Base-by-base conservation (phyloP, 1,139 yeast species). In the Scheffersomyces cryptocercus region DNA sequence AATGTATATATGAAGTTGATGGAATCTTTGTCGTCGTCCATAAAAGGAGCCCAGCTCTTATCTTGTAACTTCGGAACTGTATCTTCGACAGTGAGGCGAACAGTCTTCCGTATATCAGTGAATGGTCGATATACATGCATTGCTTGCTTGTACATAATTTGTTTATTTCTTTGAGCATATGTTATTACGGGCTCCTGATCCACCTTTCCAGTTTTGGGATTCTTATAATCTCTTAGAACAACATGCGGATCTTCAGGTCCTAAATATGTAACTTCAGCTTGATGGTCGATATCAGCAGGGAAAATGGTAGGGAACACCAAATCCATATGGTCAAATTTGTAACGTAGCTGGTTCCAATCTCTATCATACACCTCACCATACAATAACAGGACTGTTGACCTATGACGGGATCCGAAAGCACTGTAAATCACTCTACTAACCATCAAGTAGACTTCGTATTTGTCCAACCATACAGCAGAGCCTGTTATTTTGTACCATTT, bases 401-500 rank as follows among this genome's bases (percentile, higher is more conserved):
- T 39, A 34, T 42, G 52, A 37, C 54, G 43, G 29, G 29, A 42
- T 2, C 37, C 40, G 5, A 36, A 30, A 9, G 39, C 35, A n/a
- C 51, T 37, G 36, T 52, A 52, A 3, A 50, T 49, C 7, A 54
- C 45, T 42, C 56, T 42, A 35, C 46, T 49, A 11, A 53, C 55
- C 40, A 49, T 46, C 41, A 53, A 53, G 38, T 54, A 53, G 15
- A 54, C 54, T 13, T 52, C 43, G 35, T 54, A 41, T 36, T 53
- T 47, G 9, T 52, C 40, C 28, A 54, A 41, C 57, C 58, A 54
- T 28, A 53, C 55, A 24, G 54, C 44, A n/a, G 54, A 50, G 3
- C 56, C 56, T 32, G 53, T 48, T 34, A 53, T 51, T 11, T 52
- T 48, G 16, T 33, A 41, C 58, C 58, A 54, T 35, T 50, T 49